Evolutionary conservation across 345 rosid genomes (phyloP).

Genomic region (Eucalyptus fibrosa): DNA sequence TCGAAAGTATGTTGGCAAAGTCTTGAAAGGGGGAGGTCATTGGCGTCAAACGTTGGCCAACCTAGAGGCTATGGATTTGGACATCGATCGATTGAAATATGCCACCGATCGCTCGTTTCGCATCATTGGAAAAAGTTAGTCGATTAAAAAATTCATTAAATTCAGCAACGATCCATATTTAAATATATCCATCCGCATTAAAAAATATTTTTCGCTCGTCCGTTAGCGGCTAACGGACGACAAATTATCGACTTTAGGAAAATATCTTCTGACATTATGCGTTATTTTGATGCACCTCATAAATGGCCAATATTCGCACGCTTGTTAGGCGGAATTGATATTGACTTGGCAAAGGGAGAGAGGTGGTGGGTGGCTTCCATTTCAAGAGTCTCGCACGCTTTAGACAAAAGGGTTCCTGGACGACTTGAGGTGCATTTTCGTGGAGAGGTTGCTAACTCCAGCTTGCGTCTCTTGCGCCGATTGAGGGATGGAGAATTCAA

Average conservation of each 20-base stretch:
- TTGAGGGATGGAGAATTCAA: neutral
- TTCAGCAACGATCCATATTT: too few relatives aligned
- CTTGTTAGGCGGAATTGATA: neutral
- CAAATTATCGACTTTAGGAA: neutral
- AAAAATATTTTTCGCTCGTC: neutral
- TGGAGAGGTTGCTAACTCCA: neutral
- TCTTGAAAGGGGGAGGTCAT: neutral
- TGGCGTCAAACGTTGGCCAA: neutral
- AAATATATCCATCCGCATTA: rapidly evolving
- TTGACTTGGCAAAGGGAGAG: neutral
- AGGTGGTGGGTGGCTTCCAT: neutral
- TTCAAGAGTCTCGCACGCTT: neutral
- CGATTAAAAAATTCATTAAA: neutral
- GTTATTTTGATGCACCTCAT: neutral
- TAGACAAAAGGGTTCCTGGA: neutral
- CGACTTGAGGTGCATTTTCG: neutral
- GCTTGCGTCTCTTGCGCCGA: neutral
- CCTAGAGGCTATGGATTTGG: neutral
- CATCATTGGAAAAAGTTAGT: neutral
- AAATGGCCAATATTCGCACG: neutral
- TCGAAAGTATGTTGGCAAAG: neutral
- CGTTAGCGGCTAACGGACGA: rapidly evolving
- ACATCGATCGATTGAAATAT: neutral
- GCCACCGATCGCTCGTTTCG: rapidly evolving
- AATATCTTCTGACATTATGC: neutral